Percentiles rank a stretch among this genome's conserved stretches.
Evolutionary conservation across 2,329 filamentous ascomycete genomes (phyloP).

Genomic region (Botrytis hyacinthi): DNA sequence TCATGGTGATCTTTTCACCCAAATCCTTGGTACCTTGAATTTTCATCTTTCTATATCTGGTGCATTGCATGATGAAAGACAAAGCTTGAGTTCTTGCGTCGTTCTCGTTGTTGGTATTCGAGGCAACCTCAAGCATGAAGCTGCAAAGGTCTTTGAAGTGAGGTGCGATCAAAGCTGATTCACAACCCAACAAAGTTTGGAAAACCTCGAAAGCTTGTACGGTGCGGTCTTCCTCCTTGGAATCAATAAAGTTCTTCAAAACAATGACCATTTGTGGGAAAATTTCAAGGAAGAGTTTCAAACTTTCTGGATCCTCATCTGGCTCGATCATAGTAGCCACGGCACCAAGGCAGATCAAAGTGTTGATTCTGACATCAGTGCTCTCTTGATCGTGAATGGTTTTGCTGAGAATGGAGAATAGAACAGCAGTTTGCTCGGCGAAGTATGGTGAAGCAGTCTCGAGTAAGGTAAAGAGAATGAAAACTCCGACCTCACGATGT

Average conservation of each 20-base stretch:
- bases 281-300: conserved; percentile 74
- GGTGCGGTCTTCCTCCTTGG: conserved; percentile 79
- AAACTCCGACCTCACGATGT: conserved; percentile 87
- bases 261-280: conserved; percentile 88
- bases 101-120: conserved; percentile 73
- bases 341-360: conserved; percentile 84
- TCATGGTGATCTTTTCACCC: conserved; percentile 81
- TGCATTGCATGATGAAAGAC: conserved; percentile 88
- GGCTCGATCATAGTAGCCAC: conserved; percentile 84
- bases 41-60: conserved; percentile 92
- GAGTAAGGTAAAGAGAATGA: conserved; percentile 87
- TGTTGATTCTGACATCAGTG: conserved; percentile 90
- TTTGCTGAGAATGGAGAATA: conserved; percentile 79
- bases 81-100: conserved; percentile 88
- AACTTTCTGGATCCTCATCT: conserved; percentile 74
- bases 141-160: conserved; percentile 88
- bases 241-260: conserved; percentile 78
- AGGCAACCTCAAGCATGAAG: conserved; percentile 88
- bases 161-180: conserved; percentile 75
- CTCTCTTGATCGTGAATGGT: conserved; percentile 91
- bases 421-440: conserved; percentile 72
- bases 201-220: conserved; percentile 95
- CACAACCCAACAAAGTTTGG: conserved; percentile 89
- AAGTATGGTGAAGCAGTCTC: conserved; percentile 86
- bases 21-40: conserved; percentile 83